These are phyloP conservation scores for Phytopythium chamaehyphon DNA, from an alignment of 352 stramenopile genomes.

Conservation along the genomic window DNA sequence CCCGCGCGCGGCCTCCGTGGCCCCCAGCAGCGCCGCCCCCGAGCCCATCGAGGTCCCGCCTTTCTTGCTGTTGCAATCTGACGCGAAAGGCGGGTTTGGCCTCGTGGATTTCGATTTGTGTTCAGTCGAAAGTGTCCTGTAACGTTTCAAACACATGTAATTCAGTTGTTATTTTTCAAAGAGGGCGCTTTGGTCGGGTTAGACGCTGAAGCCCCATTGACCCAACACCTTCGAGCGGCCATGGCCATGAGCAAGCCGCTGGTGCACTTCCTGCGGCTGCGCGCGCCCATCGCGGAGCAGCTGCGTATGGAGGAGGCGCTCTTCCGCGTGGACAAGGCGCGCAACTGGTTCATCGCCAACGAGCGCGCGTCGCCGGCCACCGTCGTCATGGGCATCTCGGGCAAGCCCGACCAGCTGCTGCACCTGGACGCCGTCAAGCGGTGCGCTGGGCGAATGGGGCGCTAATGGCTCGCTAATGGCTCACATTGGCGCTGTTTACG, in stretches of 20 bases:
- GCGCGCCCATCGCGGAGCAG: conserved; percentile 69
- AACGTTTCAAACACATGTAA: no score
- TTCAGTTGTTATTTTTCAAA: no score
- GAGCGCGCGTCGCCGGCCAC: conserved; percentile 59
- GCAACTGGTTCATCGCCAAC: conserved; percentile 86
- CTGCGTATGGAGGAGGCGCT: conserved; percentile 92
- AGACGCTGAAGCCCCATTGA: no score
- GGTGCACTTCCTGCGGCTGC: conserved; percentile 69
- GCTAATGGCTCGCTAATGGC: not conserved
- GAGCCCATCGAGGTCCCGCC: not conserved
- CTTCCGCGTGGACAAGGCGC: conserved; percentile 80
- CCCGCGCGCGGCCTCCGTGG: conserved; percentile 25
- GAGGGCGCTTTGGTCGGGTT: no score
- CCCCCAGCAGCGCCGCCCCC: conserved; percentile 28
- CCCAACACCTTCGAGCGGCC: not conserved
- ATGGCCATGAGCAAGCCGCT: conserved; percentile 37
- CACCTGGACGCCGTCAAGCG: conserved; percentile 80
- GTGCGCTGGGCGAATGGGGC: conserved; percentile 26
- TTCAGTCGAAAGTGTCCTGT: no score
- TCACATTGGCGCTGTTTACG: not conserved
- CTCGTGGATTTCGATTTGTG: no score
- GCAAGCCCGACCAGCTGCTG: conserved; percentile 90
- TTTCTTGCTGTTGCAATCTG: not conserved
- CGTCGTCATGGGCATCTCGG: conserved; percentile 95
- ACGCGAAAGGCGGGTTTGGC: not conserved